These are phyloP conservation scores for Colletotrichum sp. DNA, from an alignment of 2,329 filamentous ascomycete species.

Conservation along the genomic window DNA sequence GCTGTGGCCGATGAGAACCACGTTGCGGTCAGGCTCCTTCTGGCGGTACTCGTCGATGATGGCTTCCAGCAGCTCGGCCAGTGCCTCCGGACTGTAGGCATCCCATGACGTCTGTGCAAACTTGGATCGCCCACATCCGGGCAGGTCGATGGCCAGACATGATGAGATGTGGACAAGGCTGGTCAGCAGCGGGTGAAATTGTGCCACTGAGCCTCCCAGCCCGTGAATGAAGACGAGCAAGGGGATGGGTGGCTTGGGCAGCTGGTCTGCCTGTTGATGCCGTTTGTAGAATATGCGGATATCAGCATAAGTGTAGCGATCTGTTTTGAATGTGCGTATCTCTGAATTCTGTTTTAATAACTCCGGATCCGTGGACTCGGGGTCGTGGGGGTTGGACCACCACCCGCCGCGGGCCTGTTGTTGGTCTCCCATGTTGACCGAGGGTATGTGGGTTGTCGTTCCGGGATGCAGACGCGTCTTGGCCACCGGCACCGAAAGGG, in stretches of 20 bases:
- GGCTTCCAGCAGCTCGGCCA: conserved; percentile 76
- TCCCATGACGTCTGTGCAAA: conserved; percentile 75
- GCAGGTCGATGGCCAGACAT: conserved; percentile 87
- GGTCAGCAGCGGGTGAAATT: conserved; percentile 82
- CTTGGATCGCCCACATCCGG: conserved; percentile 83
- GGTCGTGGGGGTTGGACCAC: conserved; percentile 28
- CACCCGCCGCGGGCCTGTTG: conserved; percentile 6
- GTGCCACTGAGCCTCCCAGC: conserved; percentile 87
- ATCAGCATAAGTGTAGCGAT: conserved; percentile 71
- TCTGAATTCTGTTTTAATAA: conserved; percentile 79
- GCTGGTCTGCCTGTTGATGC: conserved; percentile 82
- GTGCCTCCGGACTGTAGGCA: conserved; percentile 79
- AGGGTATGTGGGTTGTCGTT: background rate
- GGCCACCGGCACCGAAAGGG: background rate
- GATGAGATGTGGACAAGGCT: conserved; percentile 84
- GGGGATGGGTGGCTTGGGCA: conserved; percentile 77
- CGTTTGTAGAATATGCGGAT: conserved; percentile 84
- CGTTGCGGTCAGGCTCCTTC: conserved; percentile 66
- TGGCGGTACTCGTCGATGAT: conserved; percentile 79
- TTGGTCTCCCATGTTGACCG: conserved; percentile 12
- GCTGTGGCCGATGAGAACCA: conserved; percentile 87
- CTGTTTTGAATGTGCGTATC: conserved; percentile 75
- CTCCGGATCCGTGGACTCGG: conserved; percentile 72
- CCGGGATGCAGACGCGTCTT: background rate
- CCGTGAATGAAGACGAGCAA: conserved; percentile 92